Evolutionary conservation across 768 basidiomycete genomes (phyloP), one percentile per base, ranked within the genome.

Genomic region (Lentinula guzmanii): DNA sequence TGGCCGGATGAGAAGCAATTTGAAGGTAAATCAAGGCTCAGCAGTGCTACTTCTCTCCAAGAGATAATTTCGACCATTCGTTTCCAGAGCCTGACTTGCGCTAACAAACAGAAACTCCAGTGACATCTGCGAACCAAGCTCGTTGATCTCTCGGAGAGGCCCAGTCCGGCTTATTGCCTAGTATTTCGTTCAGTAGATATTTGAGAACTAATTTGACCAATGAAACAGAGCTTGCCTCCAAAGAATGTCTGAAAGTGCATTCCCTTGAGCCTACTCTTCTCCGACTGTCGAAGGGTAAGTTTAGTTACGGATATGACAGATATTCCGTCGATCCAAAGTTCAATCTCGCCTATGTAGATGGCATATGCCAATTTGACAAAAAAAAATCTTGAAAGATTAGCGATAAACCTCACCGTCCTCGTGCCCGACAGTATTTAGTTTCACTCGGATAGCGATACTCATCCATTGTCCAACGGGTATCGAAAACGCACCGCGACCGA

Each of bases 241-340:
- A 92, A 92, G 76, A 91, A 92, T 0, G 89, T 90, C 70, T 90
- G 83, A 55, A 88, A 83, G 69, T 89, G 88, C 69, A 87, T 82
- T 7, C 90, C 90, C 60, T 83, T 84, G 58, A 91, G 81, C 57
- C 72, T 76, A 1, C 78, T 76, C 1, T 74, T 76, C 6, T 65
- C 69, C n/a, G 72, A 67, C 3, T 72, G 67, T 10, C 86, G 77
- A 4, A 90, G 67, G 4, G 75, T 70, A 1, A 93, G 69, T 0
- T 82, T 81, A 1, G 69, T 66, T 1, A 81, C 75, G n/a, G 65
- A 67, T 7, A 91, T 82, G 3, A 85, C 85, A 1, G 78, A 79
- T 9, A 69, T 64, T 0, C 88, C 90, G 64, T 91, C 82, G 7
- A 89, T 75, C 75, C 78, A 87, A 0, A 91, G 64, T 60, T 89